Evolutionary conservation across 1,284 basidiomycete genomes (phyloP), one percentile per base, ranked within the genome.

Genomic region (Marasmius oreades): DNA sequence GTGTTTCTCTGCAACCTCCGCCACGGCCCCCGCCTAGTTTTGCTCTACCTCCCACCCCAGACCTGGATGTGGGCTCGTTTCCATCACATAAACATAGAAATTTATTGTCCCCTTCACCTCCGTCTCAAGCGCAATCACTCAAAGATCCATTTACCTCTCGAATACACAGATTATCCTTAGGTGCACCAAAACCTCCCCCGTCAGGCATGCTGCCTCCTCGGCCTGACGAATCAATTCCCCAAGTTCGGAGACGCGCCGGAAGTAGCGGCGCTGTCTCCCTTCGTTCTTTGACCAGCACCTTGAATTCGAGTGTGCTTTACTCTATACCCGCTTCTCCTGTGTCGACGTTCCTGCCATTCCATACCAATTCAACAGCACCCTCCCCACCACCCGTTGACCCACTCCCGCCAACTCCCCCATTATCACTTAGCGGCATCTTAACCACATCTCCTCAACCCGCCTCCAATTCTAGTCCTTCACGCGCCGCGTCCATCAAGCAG

Each of bases 31-130:
- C 85, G 5, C 88, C 88, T 0, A 84, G 76, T 18, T 78, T 77
- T 54, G 86, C 88, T 7, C 79, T 86, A 11, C 87, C 88, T 28
- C 85, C 85, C 55, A 82, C 86, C 3, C 86, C 86, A 2, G 66
- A 52, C 34, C 39, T 34, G n/a, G 28, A 53, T 28, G 43, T 51
- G 3, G 10, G 39, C 20, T 47, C 58, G 1, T 22, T 28, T 23
- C 7, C 4, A 31, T 31, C 44, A 8, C 43, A 37, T 10, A 16
- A 50, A 12, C 51, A 54, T 31, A 45, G 43, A 11, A n/a, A 22
- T 24, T 50, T 57, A n/a, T 44, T 42, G 12, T 2, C 39, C 5
- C 39, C 64, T 24, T 60, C 67, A 28, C 61, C 67, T 1, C 64
- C 69, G 22, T 61, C 69, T 28, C 58, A 69, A 42, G 82, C 79